Conservation (phyloP, 2,329 filamentous ascomycete genomes). For the Phyllosticta citriasiana region DNA sequence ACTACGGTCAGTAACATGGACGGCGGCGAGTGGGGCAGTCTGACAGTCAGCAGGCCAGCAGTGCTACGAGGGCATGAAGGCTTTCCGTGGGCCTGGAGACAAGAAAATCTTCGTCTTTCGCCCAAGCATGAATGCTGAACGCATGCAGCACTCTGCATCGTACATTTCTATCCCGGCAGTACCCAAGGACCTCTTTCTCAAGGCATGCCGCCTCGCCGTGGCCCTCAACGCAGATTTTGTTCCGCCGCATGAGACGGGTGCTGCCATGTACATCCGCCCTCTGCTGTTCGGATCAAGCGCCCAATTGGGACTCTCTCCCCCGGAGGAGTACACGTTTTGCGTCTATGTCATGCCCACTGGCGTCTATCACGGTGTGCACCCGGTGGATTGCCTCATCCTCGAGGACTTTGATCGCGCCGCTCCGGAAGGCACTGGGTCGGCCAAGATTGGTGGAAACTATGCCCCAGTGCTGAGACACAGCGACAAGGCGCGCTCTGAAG, state of each 20-base stretch:
- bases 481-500: slow-evolving; percentile 65
- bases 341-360: slow-evolving; percentile 89
- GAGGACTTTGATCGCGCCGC: slow-evolving; percentile 91
- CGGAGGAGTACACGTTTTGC: slow-evolving; percentile 84
- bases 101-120: slow-evolving; percentile 75
- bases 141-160: slow-evolving; percentile 74
- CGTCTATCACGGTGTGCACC: slow-evolving; percentile 83
- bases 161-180: slow-evolving; percentile 77
- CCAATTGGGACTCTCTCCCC: slow-evolving; percentile 75
- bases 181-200: slow-evolving; percentile 64
- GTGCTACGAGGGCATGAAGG: slow-evolving; percentile 97
- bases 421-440: slow-evolving; percentile 79
- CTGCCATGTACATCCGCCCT: slow-evolving; percentile 86
- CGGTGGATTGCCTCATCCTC: slow-evolving; percentile 78
- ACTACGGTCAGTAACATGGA: slow-evolving; percentile 52
- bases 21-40: background rate
- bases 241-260: slow-evolving; percentile 78
- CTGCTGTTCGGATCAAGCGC: slow-evolving; percentile 79
- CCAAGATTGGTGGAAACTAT: slow-evolving; percentile 96
- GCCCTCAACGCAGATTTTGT: slow-evolving; percentile 83
- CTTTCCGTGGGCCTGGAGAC: slow-evolving; percentile 69
- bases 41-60: slow-evolving; percentile 53
- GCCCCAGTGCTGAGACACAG: slow-evolving; percentile 84
- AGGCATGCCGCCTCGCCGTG: slow-evolving; percentile 70
- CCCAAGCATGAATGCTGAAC: slow-evolving; percentile 70